Evolutionary conservation across 257 asterid species (phyloP).

Genomic region (Lithospermum erythrorhizon): DNA sequence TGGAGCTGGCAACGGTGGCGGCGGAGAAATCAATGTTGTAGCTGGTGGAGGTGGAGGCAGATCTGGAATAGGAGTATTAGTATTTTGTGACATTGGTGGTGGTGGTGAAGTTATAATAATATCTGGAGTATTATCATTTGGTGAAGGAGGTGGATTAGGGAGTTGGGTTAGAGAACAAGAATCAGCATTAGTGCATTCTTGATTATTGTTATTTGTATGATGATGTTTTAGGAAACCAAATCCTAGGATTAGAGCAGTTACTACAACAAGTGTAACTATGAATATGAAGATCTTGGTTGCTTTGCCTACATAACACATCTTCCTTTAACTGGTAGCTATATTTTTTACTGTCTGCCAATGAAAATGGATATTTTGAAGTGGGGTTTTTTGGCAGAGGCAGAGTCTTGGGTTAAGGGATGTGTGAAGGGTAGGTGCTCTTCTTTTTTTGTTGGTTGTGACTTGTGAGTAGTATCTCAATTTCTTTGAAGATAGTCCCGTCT

Average conservation of each 20-base stretch:
- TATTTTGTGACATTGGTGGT: not conserved
- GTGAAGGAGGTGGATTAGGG: slow-evolving; percentile 1
- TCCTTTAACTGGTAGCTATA: no score
- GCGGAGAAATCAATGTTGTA: not conserved
- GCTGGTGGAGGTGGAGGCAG: no score
- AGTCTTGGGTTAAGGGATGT: no score
- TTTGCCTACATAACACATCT: slow-evolving; percentile 76
- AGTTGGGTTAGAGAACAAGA: slow-evolving; percentile 31
- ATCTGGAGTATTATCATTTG: not conserved
- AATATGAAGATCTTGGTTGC: slow-evolving; percentile 95
- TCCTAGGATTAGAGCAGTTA: slow-evolving; percentile 56
- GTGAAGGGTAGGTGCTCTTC: no score
- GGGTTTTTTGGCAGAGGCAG: no score
- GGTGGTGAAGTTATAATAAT: not conserved
- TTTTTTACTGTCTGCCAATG: not conserved
- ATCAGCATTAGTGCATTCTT: slow-evolving; percentile 26
- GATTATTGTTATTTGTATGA: slow-evolving; percentile 11
- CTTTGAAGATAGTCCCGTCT: no score
- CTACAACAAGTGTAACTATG: slow-evolving; percentile 43
- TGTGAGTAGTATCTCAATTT: no score
- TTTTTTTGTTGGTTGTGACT: no score
- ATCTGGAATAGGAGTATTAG: not conserved
- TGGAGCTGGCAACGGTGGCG: not conserved
- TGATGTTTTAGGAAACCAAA: slow-evolving; percentile 34
- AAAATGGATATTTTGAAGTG: no score